A percentile compares a stretch with the other conserved stretches of the same genome.
Conservation (phyloP, 331 rosid species). For the Acacia pycnantha region DNA sequence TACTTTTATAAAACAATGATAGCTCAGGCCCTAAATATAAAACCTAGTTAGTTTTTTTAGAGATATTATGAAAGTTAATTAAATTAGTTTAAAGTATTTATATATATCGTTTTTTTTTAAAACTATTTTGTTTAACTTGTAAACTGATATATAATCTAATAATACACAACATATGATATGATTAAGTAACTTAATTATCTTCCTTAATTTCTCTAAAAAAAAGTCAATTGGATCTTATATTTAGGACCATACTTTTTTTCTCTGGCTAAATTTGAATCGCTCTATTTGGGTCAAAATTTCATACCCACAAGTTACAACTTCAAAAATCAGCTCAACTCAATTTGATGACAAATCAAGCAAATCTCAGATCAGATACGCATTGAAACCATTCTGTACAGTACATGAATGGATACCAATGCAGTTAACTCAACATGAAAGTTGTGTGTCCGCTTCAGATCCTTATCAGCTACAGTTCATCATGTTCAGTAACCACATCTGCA, state of each 20-base stretch:
- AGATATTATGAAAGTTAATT: no score
- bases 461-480: conserved; percentile 68
- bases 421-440: not conserved
- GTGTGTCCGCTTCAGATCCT: conserved; percentile 14
- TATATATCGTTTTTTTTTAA: no score
- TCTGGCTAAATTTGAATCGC: not conserved
- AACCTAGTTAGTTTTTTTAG: no score
- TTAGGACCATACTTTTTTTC: not conserved
- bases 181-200: no score
- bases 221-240: no score
- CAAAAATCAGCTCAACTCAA: not conserved
- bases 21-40: no score
- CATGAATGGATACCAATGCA: not conserved
- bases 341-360: not conserved
- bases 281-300: not conserved
- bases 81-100: no score
- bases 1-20: not conserved
- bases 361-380: not conserved
- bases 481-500: conserved; percentile 52
- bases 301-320: not conserved
- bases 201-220: no score
- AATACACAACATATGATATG: no score
- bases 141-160: no score
- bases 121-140: no score
- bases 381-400: not conserved